Conservation (phyloP, 1,284 basidiomycete species). For the Coriolopsis trogii region DNA sequence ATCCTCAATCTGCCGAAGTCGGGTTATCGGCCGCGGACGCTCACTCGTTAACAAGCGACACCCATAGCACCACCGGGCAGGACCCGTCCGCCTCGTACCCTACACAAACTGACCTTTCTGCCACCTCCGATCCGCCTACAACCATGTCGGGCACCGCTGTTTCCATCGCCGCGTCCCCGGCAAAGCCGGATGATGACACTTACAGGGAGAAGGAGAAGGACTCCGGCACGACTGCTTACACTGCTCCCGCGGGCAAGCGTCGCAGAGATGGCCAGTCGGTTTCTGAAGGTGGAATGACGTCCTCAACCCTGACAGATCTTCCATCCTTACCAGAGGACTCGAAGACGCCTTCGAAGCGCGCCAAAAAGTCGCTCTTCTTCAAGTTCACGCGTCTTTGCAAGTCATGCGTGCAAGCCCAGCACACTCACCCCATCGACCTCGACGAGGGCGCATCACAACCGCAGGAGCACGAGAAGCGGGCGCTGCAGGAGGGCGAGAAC, state of each 20-base stretch:
- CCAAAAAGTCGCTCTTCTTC: slow-evolving; percentile 46
- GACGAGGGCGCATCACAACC: slow-evolving; percentile 29
- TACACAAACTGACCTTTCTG: slow-evolving; percentile 19
- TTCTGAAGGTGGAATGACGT: slow-evolving; percentile 37
- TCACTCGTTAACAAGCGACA: slow-evolving; percentile 19
- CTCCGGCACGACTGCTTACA: slow-evolving; percentile 20
- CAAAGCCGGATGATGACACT: slow-evolving; percentile 8
- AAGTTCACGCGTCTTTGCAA: slow-evolving; percentile 49
- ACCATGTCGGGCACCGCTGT: slow-evolving; percentile 22
- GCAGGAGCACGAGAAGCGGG: slow-evolving; percentile 35
- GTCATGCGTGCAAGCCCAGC: slow-evolving; percentile 46
- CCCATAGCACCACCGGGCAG: slow-evolving; percentile 22
- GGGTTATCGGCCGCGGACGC: slow-evolving; percentile 16
- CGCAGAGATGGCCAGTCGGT: slow-evolving; percentile 33
- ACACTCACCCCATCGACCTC: slow-evolving; percentile 41
- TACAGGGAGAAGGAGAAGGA: slow-evolving; percentile 24
- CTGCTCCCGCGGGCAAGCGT: slow-evolving; percentile 28
- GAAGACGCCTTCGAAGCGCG: slow-evolving; percentile 34
- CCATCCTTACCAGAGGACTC: slow-evolving; percentile 24
- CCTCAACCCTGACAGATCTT: slow-evolving; percentile 33
- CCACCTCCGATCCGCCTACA: slow-evolving; percentile 16
- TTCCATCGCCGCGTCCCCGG: slow-evolving; percentile 15
- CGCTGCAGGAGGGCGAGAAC: slow-evolving; percentile 25
- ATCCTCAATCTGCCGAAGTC: slow-evolving; percentile 10
- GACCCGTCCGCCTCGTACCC: slow-evolving; percentile 21